Evolutionary conservation across 495 filamentous ascomycete species (phyloP).

Genomic region (Aspergillus avenaceus): DNA sequence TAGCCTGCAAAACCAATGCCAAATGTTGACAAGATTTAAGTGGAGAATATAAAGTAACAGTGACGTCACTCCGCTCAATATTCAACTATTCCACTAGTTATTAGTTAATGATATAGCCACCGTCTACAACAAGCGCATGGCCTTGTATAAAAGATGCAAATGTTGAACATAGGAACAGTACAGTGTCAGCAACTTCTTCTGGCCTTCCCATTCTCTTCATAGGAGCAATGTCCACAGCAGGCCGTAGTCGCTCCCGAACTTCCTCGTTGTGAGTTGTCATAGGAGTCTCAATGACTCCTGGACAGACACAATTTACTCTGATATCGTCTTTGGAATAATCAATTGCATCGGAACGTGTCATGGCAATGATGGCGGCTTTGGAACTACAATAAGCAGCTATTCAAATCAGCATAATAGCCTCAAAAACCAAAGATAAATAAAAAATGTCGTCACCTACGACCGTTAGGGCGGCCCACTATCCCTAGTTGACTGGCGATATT

Average conservation of each 20-base stretch:
- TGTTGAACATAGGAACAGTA: constrained; percentile 43
- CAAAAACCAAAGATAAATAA: not conserved
- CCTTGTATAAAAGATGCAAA: constrained; percentile 50
- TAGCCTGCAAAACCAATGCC: too few species aligned
- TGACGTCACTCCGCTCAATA: too few species aligned
- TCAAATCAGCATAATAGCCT: not conserved
- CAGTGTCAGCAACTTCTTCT: constrained; percentile 47
- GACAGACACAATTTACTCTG: constrained; percentile 51
- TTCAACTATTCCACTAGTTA: too few species aligned
- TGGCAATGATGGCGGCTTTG: constrained; percentile 42
- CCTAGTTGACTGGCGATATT: constrained; percentile 55
- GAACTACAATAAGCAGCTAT: constrained; percentile 44
- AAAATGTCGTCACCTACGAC: constrained; percentile 31
- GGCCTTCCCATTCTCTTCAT: constrained; percentile 48
- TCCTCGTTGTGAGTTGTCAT: constrained; percentile 38
- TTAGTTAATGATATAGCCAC: constrained; percentile 45
- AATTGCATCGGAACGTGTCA: constrained; percentile 48
- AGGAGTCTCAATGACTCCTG: constrained; percentile 48
- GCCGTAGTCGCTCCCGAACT: constrained; percentile 25
- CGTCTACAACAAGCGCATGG: constrained; percentile 49
- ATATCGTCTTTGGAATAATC: constrained; percentile 47
- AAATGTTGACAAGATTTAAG: too few species aligned
- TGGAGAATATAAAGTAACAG: too few species aligned
- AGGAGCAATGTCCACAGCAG: constrained; percentile 43
- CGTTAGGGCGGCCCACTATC: constrained; percentile 42